A percentile compares a stretch with the other conserved stretches of the same genome.
These are phyloP conservation scores for Creolimax fragrantissima DNA, from an alignment of 78 protist genomes.

Conservation along the genomic window DNA sequence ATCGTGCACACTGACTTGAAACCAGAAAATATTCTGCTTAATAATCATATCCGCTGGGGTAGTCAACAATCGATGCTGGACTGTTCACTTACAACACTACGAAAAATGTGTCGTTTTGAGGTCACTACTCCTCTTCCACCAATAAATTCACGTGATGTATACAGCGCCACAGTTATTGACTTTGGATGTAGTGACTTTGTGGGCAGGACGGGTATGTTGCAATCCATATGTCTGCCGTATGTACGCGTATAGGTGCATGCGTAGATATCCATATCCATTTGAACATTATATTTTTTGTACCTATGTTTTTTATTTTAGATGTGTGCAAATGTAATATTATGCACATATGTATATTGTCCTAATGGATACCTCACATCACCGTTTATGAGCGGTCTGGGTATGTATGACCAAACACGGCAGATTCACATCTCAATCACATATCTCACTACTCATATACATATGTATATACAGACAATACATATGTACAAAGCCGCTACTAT, in stretches of 20 bases:
- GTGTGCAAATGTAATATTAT: background rate
- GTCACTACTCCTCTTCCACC: slow-evolving; percentile 67
- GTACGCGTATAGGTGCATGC: background rate
- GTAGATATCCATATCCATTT: background rate
- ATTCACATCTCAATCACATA: too few relatives aligned
- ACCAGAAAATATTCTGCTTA: background rate
- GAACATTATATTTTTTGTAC: background rate
- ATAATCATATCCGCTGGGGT: background rate
- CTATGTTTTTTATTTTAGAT: background rate
- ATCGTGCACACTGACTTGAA: background rate
- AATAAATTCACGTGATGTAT: slow-evolving; percentile 41
- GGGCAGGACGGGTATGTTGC: background rate
- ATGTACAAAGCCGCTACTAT: slow-evolving; percentile 84
- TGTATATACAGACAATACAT: too few relatives aligned
- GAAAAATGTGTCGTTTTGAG: slow-evolving; percentile 62
- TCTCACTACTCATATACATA: too few relatives aligned
- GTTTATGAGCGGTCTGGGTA: too few relatives aligned
- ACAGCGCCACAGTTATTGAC: slow-evolving; percentile 40
- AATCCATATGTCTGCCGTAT: background rate
- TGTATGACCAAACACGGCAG: too few relatives aligned
- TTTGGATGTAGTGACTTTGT: background rate
- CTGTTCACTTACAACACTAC: background rate
- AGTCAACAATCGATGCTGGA: background rate
- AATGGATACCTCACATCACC: too few relatives aligned
- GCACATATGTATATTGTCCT: background rate